phyloP scores from a whole-genome alignment of 495 filamentous ascomycete species.

The Podospora pseudocomata region DNA sequence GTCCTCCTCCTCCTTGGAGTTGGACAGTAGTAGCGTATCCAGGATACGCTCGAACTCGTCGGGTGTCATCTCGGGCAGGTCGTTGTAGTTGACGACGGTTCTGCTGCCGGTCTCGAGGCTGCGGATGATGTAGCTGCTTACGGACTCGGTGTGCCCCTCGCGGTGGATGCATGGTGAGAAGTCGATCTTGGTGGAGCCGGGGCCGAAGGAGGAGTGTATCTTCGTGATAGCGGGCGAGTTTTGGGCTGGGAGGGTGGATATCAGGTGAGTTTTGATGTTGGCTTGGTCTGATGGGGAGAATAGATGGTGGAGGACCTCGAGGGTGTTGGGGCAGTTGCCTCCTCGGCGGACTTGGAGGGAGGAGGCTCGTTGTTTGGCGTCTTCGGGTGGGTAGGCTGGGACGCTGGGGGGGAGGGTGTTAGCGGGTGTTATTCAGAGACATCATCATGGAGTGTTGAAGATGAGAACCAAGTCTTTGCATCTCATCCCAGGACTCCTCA shows the following conservation, averaged over 20 bases:
- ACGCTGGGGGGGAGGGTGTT: constrained; percentile 42
- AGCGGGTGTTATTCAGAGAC: neutral
- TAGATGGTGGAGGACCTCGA: constrained; percentile 65
- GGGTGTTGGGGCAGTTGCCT: constrained; percentile 68
- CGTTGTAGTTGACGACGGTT: constrained; percentile 68
- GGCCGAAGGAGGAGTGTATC: constrained; percentile 42
- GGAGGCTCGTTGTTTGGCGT: constrained; percentile 67
- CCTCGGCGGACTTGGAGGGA: constrained; percentile 57
- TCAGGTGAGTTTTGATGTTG: constrained; percentile 34
- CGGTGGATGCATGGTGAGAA: constrained; percentile 59
- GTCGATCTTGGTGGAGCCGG: constrained; percentile 29
- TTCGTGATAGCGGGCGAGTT: constrained; percentile 33
- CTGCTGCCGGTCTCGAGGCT: constrained; percentile 56
- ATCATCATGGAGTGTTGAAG: neutral
- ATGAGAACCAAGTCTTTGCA: too few species aligned
- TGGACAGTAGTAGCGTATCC: constrained; percentile 7
- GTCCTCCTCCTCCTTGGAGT: constrained; percentile 10
- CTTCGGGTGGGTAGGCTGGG: constrained; percentile 62
- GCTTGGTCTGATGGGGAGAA: constrained; percentile 22
- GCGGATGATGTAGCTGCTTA: constrained; percentile 69
- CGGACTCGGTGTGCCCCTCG: constrained; percentile 51
- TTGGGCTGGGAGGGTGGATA: constrained; percentile 39
- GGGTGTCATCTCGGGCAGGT: constrained; percentile 60
- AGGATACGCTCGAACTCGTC: constrained; percentile 48
- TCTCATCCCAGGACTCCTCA: neutral